Conservation (phyloP, 75 land plant species). For the Picea sitchensis region DNA sequence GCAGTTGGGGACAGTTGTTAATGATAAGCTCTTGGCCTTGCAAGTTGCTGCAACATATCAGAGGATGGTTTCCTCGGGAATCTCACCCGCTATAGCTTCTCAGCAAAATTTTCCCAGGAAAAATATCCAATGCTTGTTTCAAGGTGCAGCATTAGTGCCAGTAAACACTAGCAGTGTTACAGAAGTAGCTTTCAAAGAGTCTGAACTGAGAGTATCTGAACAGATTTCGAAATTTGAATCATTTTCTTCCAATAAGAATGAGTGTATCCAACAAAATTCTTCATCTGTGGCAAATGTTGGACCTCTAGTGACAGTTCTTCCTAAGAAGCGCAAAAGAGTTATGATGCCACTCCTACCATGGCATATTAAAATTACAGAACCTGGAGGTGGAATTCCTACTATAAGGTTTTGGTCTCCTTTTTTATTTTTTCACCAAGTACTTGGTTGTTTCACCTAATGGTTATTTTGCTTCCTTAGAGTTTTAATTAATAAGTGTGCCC, state of each 20-base stretch:
- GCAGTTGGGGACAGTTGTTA: neutral
- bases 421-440: neutral
- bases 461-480: neutral
- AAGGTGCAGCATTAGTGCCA: neutral
- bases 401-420: neutral
- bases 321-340: slow-evolving; percentile 2
- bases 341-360: neutral
- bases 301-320: neutral
- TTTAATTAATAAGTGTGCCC: neutral
- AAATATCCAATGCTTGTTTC: neutral
- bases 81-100: neutral
- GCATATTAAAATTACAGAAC: neutral
- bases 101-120: neutral
- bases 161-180: neutral
- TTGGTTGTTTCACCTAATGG: neutral
- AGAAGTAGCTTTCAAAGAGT: neutral
- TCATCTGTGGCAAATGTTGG: neutral
- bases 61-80: neutral
- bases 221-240: neutral
- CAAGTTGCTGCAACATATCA: neutral
- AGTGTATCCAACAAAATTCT: neutral
- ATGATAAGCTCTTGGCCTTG: neutral
- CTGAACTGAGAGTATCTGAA: neutral
- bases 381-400: neutral
- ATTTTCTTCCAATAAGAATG: neutral